A percentile compares a stretch with the other conserved stretches of the same genome.
phyloP scores from a whole-genome alignment of 768 basidiomycete species.

The Neoboletus magnificus region DNA sequence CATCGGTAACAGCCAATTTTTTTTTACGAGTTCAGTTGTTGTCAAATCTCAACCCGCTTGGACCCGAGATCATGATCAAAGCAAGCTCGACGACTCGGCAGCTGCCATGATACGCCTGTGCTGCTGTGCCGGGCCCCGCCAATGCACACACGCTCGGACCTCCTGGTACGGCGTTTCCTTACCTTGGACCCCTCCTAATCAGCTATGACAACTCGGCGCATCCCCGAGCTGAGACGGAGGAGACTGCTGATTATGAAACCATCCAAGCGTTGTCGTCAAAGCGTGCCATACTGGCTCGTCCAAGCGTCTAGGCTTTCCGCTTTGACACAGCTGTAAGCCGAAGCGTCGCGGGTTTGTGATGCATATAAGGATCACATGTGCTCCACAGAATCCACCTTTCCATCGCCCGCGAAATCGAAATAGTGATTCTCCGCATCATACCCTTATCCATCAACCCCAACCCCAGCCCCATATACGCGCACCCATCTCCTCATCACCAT shows the following conservation, averaged over 20 bases:
- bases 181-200: background rate
- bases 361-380: slow-evolving; percentile 8
- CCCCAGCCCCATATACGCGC: background rate
- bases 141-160: background rate
- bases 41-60: background rate
- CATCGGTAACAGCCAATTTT: background rate
- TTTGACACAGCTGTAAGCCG: slow-evolving; percentile 14
- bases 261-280: slow-evolving; percentile 10
- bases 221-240: slow-evolving; percentile 12
- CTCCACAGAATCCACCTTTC: slow-evolving; percentile 4
- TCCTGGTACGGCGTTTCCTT: background rate
- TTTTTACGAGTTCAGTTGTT: background rate
- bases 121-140: background rate
- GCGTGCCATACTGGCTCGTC: slow-evolving; percentile 2
- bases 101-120: background rate
- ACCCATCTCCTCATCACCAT: slow-evolving; percentile 6
- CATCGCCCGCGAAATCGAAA: background rate
- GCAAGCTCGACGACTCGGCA: slow-evolving; percentile 17
- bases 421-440: background rate
- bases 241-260: slow-evolving; percentile 5
- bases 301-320: slow-evolving; percentile 11
- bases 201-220: background rate
- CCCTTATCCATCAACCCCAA: background rate
- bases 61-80: slow-evolving; percentile 12
- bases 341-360: background rate